These are phyloP conservation scores for Mycena capillaripes DNA, from an alignment of 768 basidiomycete species.

Conservation along the genomic window DNA sequence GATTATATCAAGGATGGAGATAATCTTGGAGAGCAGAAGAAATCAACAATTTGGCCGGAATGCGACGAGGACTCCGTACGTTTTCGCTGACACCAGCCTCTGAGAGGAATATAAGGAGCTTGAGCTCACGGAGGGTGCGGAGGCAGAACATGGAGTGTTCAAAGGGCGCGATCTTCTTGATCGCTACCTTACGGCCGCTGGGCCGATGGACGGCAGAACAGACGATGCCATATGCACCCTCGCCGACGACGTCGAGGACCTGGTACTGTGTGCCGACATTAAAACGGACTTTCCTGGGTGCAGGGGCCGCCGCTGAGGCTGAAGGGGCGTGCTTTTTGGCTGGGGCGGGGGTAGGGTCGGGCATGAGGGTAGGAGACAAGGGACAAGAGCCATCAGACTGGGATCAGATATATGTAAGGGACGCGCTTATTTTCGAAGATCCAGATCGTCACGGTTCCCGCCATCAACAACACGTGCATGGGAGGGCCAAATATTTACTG, in stretches of 20 bases:
- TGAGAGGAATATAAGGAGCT: conserved; percentile 85
- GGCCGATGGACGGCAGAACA: conserved; percentile 92
- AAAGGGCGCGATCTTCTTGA: conserved; percentile 96
- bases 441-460: too few species aligned
- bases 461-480: conserved; percentile 26
- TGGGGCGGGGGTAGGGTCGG: conserved; percentile 34
- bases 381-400: neutral
- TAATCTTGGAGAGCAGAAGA: conserved; percentile 71
- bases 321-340: conserved; percentile 55
- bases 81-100: conserved; percentile 83
- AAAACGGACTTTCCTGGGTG: conserved; percentile 89
- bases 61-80: conserved; percentile 59
- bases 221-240: conserved; percentile 96
- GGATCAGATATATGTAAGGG: conserved; percentile 24
- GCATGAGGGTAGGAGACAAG: conserved; percentile 31
- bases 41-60: neutral
- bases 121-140: conserved; percentile 90
- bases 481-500: too few species aligned
- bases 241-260: conserved; percentile 89
- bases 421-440: conserved; percentile 30
- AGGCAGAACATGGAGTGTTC: conserved; percentile 97
- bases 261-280: conserved; percentile 90
- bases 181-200: conserved; percentile 92
- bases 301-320: conserved; percentile 58
- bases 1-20: conserved; percentile 91